Percentiles rank a stretch among this genome's conserved stretches.
phyloP scores from a whole-genome alignment of 1,284 basidiomycete genomes.

The Xerocomus amazonicus region DNA sequence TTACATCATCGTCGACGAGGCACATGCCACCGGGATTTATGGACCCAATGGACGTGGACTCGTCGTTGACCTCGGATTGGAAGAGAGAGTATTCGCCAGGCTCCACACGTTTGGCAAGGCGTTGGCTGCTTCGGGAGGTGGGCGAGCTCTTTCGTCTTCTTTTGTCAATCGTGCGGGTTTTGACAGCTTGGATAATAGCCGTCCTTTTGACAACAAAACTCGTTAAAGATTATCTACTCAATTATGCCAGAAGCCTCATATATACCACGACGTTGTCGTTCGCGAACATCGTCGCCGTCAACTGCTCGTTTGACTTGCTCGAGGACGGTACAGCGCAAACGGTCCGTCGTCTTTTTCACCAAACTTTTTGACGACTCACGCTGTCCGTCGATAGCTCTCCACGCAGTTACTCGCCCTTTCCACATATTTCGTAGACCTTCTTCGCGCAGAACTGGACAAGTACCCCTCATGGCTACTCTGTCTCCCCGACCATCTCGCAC shows the following conservation, averaged over 20 bases:
- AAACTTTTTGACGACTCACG: neutral
- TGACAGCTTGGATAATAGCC: slow-evolving; percentile 44
- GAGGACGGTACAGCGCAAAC: slow-evolving; percentile 61
- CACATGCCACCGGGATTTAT: slow-evolving; percentile 80
- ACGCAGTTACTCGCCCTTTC: slow-evolving; percentile 39
- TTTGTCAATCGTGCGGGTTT: neutral
- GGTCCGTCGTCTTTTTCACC: slow-evolving; percentile 31
- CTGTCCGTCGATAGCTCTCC: slow-evolving; percentile 37
- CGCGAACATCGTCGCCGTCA: slow-evolving; percentile 70
- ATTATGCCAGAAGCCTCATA: slow-evolving; percentile 89
- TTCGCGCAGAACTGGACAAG: slow-evolving; percentile 27
- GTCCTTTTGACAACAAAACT: slow-evolving; percentile 72
- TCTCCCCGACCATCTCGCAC: slow-evolving; percentile 24
- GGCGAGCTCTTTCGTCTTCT: slow-evolving; percentile 25
- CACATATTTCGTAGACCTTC: slow-evolving; percentile 36
- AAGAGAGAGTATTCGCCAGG: slow-evolving; percentile 59
- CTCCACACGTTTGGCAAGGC: slow-evolving; percentile 73
- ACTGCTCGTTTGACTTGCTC: slow-evolving; percentile 78
- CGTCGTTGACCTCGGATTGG: slow-evolving; percentile 60
- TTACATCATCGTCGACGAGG: slow-evolving; percentile 79
- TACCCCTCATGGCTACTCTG: slow-evolving; percentile 25
- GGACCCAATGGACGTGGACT: slow-evolving; percentile 69
- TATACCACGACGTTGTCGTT: slow-evolving; percentile 84
- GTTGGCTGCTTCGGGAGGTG: slow-evolving; percentile 75
- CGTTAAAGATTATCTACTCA: slow-evolving; percentile 82